Evolutionary conservation across 2,329 filamentous ascomycete genomes (phyloP), one percentile per base, ranked within the genome.

Genomic region (Cladophialophora exuberans): DNA sequence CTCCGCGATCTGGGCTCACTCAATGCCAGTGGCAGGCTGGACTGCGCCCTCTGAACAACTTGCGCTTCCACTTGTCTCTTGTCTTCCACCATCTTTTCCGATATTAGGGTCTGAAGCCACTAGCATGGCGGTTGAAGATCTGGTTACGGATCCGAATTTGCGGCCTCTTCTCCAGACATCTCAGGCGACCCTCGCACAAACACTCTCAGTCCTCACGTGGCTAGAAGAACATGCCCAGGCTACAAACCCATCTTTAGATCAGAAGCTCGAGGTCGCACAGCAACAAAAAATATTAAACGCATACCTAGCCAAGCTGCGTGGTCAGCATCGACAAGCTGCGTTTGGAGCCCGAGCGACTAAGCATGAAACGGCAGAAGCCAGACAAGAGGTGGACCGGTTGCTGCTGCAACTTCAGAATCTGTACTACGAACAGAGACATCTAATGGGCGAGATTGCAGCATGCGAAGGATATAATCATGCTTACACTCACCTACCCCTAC

Each of bases 371-470:
- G 88, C 90, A 25, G 90, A 96, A 71, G 89, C 88, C 44, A 85
- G 92, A 44, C 89, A 93, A 66, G 90, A 96, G 73, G 90, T 97
- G 61, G 94, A 99, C 70, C 84, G 87, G 45, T 79, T 99, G 58
- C 92, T 97, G 69, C 80, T 99, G 31, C 89, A 96, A 68, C 80
- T 99, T 52, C 93, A 97, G 73, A 99, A 99, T 68, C 77, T 99
- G 6, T 95, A 94, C 71, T 99, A 99, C 69, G 93, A 99, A 72
- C 92, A 97, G 75, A 81, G 90, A 51, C 91, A 97, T 72, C 76
- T 99, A 51, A 85, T 89, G 61, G 89, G 89, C 44, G 94, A 99
- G 73, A 97, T 99, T 58, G 79, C 83, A 0, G 90, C 89, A 6
- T 97, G 94, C 71, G 89, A 96, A 69, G 88, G 86, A 47, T 97